phyloP scores from a whole-genome alignment of 371 early-diverging fungal species.

The Rhizopus stolonifer region DNA sequence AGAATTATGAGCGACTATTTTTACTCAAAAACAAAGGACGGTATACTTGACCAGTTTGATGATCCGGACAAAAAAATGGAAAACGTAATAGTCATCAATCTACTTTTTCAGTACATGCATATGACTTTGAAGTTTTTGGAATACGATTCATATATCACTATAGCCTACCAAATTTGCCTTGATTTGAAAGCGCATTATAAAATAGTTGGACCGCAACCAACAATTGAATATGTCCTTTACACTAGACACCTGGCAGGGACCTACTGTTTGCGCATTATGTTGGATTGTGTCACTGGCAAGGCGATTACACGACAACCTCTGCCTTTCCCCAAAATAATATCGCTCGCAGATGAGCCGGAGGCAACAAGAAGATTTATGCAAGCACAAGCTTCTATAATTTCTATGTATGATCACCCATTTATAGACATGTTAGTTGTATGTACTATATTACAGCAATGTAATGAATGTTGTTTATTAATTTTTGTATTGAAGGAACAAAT shows the following conservation, averaged over 20 bases:
- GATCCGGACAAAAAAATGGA: slow-evolving; percentile 16
- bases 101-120: slow-evolving; percentile 11
- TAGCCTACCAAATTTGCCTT: slow-evolving; percentile 16
- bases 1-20: slow-evolving; percentile 18
- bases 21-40: slow-evolving; percentile 9
- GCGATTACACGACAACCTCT: not conserved
- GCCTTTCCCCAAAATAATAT: slow-evolving; percentile 1
- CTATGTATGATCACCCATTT: slow-evolving; percentile 6
- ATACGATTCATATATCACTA: not conserved
- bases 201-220: not conserved
- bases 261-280: not conserved
- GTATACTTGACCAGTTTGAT: slow-evolving; percentile 23
- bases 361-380: not conserved
- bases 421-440: slow-evolving; percentile 5
- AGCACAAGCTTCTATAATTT: slow-evolving; percentile 2
- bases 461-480: not conserved
- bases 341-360: slow-evolving; percentile 6
- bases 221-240: slow-evolving; percentile 3
- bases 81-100: slow-evolving; percentile 13
- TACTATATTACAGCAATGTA: not conserved
- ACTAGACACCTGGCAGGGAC: slow-evolving; percentile 1
- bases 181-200: slow-evolving; percentile 6
- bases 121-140: slow-evolving; percentile 11
- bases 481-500: slow-evolving; percentile 1
- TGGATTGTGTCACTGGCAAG: slow-evolving; percentile 2